Conservation (phyloP, 257 asterid species). For the Solanum habrochaites region DNA sequence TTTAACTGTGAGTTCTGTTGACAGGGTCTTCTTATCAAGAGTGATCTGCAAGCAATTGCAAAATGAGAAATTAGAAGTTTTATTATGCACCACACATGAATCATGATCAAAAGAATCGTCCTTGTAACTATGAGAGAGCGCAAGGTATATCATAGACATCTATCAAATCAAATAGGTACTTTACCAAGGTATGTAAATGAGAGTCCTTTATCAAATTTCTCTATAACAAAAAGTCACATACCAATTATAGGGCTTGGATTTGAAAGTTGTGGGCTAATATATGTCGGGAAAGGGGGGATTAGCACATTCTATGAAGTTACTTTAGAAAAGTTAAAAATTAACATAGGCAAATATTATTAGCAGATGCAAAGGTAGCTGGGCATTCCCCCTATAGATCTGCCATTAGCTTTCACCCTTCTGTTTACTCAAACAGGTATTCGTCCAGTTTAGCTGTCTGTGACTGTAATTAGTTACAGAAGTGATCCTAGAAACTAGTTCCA, state of each 20-base stretch:
- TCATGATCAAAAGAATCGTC: background rate
- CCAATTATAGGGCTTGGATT: background rate
- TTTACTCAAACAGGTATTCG: background rate
- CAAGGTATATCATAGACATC: background rate
- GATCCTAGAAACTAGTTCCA: background rate
- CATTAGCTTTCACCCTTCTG: background rate
- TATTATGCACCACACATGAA: background rate
- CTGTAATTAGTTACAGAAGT: background rate
- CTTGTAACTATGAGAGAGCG: background rate
- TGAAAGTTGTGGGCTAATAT: background rate
- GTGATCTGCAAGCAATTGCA: slow-evolving; percentile 44
- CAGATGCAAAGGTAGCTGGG: background rate
- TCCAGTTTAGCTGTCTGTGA: background rate
- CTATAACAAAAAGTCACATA: background rate
- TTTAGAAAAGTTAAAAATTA: background rate
- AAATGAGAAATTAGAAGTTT: slow-evolving; percentile 1
- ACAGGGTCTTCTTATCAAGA: slow-evolving; percentile 52
- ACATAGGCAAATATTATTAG: background rate
- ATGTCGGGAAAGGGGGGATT: background rate
- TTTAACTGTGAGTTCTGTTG: slow-evolving; percentile 69
- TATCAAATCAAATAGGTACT: background rate
- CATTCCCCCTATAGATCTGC: background rate
- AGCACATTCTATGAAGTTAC: background rate
- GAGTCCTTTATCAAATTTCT: background rate
- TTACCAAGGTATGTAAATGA: background rate